Conservation (phyloP, 2,329 filamentous ascomycete species). For the Epichloe gansuensis region DNA sequence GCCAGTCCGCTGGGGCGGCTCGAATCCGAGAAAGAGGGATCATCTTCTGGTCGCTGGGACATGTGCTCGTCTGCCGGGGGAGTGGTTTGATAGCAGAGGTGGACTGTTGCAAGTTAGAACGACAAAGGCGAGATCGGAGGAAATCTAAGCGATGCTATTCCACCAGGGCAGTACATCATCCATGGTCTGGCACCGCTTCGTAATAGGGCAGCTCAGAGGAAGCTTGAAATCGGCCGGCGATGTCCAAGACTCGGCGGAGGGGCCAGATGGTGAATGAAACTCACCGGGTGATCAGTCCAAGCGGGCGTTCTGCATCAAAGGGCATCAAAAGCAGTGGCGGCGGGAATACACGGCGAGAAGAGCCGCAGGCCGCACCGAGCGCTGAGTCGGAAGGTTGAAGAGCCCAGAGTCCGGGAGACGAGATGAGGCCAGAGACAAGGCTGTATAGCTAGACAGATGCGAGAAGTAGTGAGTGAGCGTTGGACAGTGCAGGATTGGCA, state of each 20-base stretch:
- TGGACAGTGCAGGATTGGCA: not conserved
- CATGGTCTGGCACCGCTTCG: not conserved
- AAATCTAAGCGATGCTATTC: not conserved
- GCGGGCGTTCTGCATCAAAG: not conserved
- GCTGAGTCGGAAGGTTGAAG: not conserved
- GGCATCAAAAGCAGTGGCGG: not conserved
- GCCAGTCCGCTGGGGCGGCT: slow-evolving; percentile 44
- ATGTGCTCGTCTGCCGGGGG: slow-evolving; percentile 35
- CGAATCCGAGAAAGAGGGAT: slow-evolving; percentile 39
- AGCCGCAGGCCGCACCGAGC: slow-evolving; percentile 3
- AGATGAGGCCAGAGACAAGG: not conserved
- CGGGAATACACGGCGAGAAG: not conserved
- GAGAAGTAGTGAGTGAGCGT: not conserved
- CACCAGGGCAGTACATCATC: not conserved
- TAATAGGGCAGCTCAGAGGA: not conserved
- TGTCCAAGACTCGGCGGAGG: not conserved
- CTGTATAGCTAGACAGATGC: not conserved
- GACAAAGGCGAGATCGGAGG: not conserved
- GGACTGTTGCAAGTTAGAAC: slow-evolving; percentile 4
- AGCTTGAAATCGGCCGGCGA: not conserved
- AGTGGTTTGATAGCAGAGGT: slow-evolving; percentile 2
- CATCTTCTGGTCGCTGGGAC: slow-evolving; percentile 48
- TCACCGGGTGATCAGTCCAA: slow-evolving; percentile 2
- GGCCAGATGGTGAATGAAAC: not conserved
- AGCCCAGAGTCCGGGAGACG: not conserved